Percentiles rank a stretch among this genome's conserved stretches.
phyloP scores from a whole-genome alignment of 1,284 basidiomycete species.

The Mycena sp. region DNA sequence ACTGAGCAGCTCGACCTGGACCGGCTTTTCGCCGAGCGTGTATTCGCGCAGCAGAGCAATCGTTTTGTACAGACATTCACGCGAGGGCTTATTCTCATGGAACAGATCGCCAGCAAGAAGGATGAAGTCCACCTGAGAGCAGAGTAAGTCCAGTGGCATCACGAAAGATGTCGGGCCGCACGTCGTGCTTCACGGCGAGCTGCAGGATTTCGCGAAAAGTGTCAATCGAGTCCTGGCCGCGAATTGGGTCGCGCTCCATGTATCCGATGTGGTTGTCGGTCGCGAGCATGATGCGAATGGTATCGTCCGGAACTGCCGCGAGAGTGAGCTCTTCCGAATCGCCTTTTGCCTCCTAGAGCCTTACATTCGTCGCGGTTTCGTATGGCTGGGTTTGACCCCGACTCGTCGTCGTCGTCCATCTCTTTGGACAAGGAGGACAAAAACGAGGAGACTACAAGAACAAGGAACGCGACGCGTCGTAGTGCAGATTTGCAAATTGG shows the following conservation, averaged over 20 bases:
- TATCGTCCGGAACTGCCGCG: conserved; percentile 65
- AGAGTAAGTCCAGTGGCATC: conserved; percentile 18
- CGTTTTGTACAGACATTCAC: conserved; percentile 89
- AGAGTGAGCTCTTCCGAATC: conserved; percentile 17
- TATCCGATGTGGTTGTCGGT: conserved; percentile 98
- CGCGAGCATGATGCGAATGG: conserved; percentile 86
- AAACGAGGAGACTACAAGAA: no score
- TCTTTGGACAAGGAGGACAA: background rate
- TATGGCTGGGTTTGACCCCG: background rate
- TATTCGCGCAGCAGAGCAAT: conserved; percentile 93
- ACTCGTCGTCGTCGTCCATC: conserved; percentile 27
- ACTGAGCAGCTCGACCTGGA: conserved; percentile 91
- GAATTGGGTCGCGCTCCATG: conserved; percentile 92
- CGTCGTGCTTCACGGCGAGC: conserved; percentile 88
- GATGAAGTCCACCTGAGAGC: conserved; percentile 87
- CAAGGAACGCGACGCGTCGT: conserved; percentile 24
- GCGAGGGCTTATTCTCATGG: conserved; percentile 96
- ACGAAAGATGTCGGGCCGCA: conserved; percentile 47
- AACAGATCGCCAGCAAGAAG: conserved; percentile 96
- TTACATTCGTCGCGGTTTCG: conserved; percentile 26
- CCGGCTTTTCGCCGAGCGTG: conserved; percentile 87
- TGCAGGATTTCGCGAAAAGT: conserved; percentile 95
- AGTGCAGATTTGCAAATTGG: no score
- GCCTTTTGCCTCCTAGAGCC: background rate
- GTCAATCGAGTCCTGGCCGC: conserved; percentile 95